phyloP scores from a whole-genome alignment of 805 yeast species.

The Saccharomycopsis amapae region DNA sequence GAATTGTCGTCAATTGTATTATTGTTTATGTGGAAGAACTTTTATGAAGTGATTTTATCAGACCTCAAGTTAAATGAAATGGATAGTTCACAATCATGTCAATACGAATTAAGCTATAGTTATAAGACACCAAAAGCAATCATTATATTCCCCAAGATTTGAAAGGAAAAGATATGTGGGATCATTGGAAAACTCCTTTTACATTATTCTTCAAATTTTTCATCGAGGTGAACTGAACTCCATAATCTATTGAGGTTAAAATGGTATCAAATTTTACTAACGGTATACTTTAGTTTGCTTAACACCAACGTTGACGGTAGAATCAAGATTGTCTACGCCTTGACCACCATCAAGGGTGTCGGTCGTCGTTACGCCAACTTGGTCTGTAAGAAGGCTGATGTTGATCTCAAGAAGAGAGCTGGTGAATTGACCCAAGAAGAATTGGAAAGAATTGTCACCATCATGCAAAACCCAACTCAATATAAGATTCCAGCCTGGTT shows the following conservation, averaged over 20 bases:
- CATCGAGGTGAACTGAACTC: constrained; percentile 1
- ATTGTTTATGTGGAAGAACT: too few relatives aligned
- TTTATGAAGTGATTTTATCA: too few relatives aligned
- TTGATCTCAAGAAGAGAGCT: constrained; percentile 96
- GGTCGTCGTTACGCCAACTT: constrained; percentile 99
- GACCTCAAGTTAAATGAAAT: too few relatives aligned
- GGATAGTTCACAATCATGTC: too few relatives aligned
- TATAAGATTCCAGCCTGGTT: constrained; percentile 99
- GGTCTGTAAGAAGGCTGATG: constrained; percentile 99
- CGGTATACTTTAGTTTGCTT: constrained; percentile 75
- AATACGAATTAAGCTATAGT: too few relatives aligned
- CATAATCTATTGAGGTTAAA: constrained; percentile 18
- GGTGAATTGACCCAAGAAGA: constrained; percentile 99
- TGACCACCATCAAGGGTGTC: constrained; percentile 99
- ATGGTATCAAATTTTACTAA: constrained; percentile 7
- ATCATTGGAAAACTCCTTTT: too few relatives aligned
- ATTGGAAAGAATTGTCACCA: constrained; percentile 99
- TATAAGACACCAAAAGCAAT: too few relatives aligned
- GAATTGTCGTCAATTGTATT: too few relatives aligned
- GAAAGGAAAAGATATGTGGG: too few relatives aligned
- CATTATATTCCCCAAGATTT: too few relatives aligned
- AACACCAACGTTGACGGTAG: constrained; percentile 99
- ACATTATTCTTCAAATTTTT: too few relatives aligned
- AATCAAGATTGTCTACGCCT: constrained; percentile 99
- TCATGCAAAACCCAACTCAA: constrained; percentile 99